Conservation (phyloP, 306 rosid species). For the Parietaria judaica region DNA sequence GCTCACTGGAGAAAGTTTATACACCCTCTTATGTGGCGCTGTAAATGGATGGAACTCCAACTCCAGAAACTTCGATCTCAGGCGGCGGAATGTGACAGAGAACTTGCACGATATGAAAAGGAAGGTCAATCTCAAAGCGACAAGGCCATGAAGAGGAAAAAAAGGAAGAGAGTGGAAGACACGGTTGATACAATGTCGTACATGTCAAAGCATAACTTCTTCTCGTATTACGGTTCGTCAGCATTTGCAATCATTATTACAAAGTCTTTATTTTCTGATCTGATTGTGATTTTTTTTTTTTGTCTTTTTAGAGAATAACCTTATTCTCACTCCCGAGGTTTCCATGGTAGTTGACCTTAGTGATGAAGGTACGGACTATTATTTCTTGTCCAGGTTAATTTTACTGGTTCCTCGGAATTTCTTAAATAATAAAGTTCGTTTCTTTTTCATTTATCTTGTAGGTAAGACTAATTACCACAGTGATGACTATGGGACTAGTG, state of each 20-base stretch:
- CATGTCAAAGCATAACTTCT: constrained; percentile 47
- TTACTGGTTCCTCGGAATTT: no score
- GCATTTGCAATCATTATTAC: constrained; percentile 5
- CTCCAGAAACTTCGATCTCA: constrained; percentile 52
- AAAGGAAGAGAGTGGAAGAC: constrained; percentile 59
- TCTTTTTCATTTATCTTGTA: constrained; percentile 12
- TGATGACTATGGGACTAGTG: constrained; percentile 30
- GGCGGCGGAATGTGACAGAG: constrained; percentile 41
- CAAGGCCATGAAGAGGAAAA: constrained; percentile 60
- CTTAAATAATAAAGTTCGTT: no score
- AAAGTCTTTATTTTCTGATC: constrained; percentile 15
- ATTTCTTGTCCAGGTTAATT: not conserved
- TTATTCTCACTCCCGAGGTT: constrained; percentile 33
- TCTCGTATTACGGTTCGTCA: constrained; percentile 55
- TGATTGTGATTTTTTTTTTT: not conserved
- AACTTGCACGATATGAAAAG: constrained; percentile 38
- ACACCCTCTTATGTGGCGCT: constrained; percentile 58
- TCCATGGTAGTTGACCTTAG: constrained; percentile 38
- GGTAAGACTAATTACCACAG: constrained; percentile 20
- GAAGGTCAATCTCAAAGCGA: constrained; percentile 28
- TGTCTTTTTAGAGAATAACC: constrained; percentile 43
- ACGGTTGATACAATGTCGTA: constrained; percentile 35
- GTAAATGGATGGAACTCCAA: constrained; percentile 72
- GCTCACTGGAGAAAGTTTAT: constrained; percentile 63
- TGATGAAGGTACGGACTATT: constrained; percentile 47